Evolutionary conservation across 202 grass and related monocot species (phyloP).

Genomic region (Schoenoplectus tabernaemontani): DNA sequence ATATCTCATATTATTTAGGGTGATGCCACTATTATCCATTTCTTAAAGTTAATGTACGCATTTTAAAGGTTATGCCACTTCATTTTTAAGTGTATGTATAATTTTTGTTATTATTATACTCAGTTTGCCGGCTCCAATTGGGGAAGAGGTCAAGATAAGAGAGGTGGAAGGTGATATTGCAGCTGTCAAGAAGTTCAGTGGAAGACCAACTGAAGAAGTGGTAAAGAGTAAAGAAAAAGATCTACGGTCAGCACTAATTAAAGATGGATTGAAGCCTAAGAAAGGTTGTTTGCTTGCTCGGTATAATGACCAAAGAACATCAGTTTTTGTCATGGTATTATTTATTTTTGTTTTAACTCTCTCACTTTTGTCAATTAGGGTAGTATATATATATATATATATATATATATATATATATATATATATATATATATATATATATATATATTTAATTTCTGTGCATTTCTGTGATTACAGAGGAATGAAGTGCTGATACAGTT

Average conservation of each 20-base stretch:
- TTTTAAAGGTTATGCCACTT: background rate
- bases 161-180: conserved; percentile 47
- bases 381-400: too few species aligned
- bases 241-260: conserved; percentile 45
- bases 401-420: too few species aligned
- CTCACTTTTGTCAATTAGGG: background rate
- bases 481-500: conserved; percentile 84
- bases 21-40: background rate
- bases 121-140: conserved; percentile 65
- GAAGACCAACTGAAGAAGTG: conserved; percentile 60
- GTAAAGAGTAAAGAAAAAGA: conserved; percentile 51
- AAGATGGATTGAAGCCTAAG: conserved; percentile 57
- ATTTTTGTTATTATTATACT: conserved; percentile 2
- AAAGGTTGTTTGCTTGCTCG: conserved; percentile 76
- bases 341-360: background rate
- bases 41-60: background rate
- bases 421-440: too few species aligned
- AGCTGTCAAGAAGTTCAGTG: conserved; percentile 74
- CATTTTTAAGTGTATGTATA: too few species aligned
- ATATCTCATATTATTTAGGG: background rate
- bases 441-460: too few species aligned
- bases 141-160: conserved; percentile 50
- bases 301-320: conserved; percentile 90
- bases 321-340: conserved; percentile 76
- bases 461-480: conserved; percentile 52